Evolutionary conservation across 2,329 filamentous ascomycete genomes (phyloP).

Genomic region (Chaetomium sp.): DNA sequence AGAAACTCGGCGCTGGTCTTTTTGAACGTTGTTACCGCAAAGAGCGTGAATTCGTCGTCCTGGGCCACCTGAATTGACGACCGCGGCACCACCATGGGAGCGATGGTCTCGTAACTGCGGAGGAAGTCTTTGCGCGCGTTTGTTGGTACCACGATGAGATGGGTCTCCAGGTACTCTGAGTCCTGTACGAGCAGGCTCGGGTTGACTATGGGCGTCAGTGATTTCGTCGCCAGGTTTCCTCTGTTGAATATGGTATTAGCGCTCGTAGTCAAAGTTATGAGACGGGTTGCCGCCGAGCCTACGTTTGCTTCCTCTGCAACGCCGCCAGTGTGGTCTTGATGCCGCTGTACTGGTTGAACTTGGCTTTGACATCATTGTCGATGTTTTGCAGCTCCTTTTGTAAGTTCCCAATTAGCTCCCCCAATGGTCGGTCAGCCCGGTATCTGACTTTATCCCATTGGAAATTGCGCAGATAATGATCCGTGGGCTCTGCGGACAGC

Average conservation of each 20-base stretch:
- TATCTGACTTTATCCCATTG: slow-evolving; percentile 99
- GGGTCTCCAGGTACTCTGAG: slow-evolving; percentile 95
- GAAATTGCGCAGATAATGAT: slow-evolving; percentile 87
- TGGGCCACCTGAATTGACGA: slow-evolving; percentile 77
- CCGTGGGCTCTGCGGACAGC: slow-evolving; percentile 74
- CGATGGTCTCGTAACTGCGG: slow-evolving; percentile 82
- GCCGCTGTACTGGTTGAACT: slow-evolving; percentile 91
- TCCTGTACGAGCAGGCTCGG: slow-evolving; percentile 79
- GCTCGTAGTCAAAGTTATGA: background rate
- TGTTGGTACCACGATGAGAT: slow-evolving; percentile 85
- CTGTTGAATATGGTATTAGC: slow-evolving; percentile 46
- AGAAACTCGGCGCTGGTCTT: slow-evolving; percentile 86
- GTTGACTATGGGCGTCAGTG: slow-evolving; percentile 84
- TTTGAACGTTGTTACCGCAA: slow-evolving; percentile 89
- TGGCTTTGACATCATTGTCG: slow-evolving; percentile 93
- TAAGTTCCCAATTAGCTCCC: slow-evolving; percentile 81
- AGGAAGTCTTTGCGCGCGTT: slow-evolving; percentile 84
- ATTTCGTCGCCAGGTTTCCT: slow-evolving; percentile 92
- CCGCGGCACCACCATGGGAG: slow-evolving; percentile 90
- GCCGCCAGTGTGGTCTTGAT: slow-evolving; percentile 82
- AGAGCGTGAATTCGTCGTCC: slow-evolving; percentile 88
- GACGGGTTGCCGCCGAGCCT: slow-evolving; percentile 38
- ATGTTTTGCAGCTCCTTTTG: slow-evolving; percentile 93
- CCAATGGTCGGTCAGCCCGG: slow-evolving; percentile 84
- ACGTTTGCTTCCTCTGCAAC: slow-evolving; percentile 87